phyloP scores from a whole-genome alignment of 2,329 filamentous ascomycete genomes.

The Pseudocercospora ulei region DNA sequence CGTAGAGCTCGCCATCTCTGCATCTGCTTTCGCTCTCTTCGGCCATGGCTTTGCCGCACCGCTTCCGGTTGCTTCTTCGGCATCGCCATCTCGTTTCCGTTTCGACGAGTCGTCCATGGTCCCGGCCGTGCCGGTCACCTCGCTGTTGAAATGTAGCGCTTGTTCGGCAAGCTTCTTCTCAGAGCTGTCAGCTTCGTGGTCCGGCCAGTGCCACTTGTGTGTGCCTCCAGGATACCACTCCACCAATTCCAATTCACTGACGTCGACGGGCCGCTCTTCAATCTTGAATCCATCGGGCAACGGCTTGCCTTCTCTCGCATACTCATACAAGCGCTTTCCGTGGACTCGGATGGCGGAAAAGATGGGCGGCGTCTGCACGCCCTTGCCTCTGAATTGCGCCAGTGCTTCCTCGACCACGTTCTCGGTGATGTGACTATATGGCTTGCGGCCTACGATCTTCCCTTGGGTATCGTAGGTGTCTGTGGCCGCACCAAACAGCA shows the following conservation, averaged over 20 bases:
- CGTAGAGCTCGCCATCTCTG: constrained; percentile 6
- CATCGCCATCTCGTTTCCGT: constrained; percentile 28
- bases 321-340: constrained; percentile 91
- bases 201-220: constrained; percentile 70
- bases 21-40: constrained; percentile 36
- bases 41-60: constrained; percentile 22
- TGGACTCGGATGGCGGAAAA: constrained; percentile 90
- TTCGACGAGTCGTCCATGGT: constrained; percentile 23
- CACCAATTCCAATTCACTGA: constrained; percentile 65
- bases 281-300: constrained; percentile 68
- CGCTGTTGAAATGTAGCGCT: constrained; percentile 39
- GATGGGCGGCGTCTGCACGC: constrained; percentile 81
- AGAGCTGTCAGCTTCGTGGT: constrained; percentile 62
- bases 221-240: constrained; percentile 76
- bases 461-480: constrained; percentile 85
- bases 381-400: constrained; percentile 65
- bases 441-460: constrained; percentile 64
- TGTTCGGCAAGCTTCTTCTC: constrained; percentile 70
- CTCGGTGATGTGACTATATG: constrained; percentile 71
- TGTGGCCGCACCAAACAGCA: constrained; percentile 84
- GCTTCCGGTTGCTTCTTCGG: constrained; percentile 10
- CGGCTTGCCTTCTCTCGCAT: constrained; percentile 78
- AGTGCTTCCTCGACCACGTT: constrained; percentile 69
- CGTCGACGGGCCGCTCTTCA: constrained; percentile 66
- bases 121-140: constrained; percentile 26